Evolutionary conservation across 805 yeast genomes (phyloP).

Genomic region (Ogataea methylovora): DNA sequence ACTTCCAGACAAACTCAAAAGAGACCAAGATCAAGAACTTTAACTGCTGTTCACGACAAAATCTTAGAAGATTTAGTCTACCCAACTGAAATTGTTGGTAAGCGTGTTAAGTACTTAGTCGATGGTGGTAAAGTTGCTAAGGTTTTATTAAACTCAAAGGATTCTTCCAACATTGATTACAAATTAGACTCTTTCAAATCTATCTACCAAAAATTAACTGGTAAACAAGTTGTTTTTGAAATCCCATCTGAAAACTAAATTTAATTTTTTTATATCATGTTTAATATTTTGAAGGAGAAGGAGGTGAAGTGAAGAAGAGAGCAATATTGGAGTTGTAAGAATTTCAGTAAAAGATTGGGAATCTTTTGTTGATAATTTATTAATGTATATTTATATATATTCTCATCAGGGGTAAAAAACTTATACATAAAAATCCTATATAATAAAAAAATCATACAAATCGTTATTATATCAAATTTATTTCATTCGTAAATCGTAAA

Average conservation of each 20-base stretch:
- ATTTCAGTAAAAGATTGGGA: too few relatives aligned
- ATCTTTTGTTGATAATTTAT: too few relatives aligned
- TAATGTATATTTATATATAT: too few relatives aligned
- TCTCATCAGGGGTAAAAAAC: too few relatives aligned
- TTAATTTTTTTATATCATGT: too few relatives aligned
- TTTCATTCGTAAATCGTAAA: too few relatives aligned
- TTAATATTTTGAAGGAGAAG: too few relatives aligned
- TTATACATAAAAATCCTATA: too few relatives aligned
- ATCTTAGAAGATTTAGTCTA: constrained; percentile 97
- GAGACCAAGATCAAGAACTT: constrained; percentile 99
- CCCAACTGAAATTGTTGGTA: constrained; percentile 99
- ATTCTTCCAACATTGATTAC: constrained; percentile 93
- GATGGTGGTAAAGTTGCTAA: constrained; percentile 99
- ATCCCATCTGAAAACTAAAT: constrained; percentile 55
- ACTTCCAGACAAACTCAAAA: constrained; percentile 88
- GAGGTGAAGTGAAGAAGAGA: too few relatives aligned
- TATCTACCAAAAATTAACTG: constrained; percentile 96
- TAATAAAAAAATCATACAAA: too few relatives aligned
- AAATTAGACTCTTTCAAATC: constrained; percentile 99
- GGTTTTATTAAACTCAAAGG: constrained; percentile 96
- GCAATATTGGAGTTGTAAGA: too few relatives aligned
- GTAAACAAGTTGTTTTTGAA: constrained; percentile 99
- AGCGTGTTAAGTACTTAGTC: constrained; percentile 97
- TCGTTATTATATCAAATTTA: too few relatives aligned
- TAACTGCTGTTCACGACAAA: constrained; percentile 97